Conservation (phyloP, 768 basidiomycete species). For the Mycena vulgaris region DNA sequence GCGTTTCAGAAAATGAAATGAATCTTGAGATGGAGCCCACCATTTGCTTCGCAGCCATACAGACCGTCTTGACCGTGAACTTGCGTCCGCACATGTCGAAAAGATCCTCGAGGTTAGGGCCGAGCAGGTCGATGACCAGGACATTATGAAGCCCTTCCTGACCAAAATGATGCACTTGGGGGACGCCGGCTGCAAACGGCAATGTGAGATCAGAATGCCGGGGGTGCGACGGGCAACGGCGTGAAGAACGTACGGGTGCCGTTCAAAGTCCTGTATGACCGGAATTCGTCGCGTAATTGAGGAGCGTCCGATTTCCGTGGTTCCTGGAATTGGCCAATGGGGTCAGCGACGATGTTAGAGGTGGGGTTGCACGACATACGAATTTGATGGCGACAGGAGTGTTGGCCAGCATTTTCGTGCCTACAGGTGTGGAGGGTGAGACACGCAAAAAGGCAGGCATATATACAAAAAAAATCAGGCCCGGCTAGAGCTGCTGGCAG, state of each 20-base stretch:
- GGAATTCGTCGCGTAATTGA: slow-evolving; percentile 96
- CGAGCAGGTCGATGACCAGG: slow-evolving; percentile 93
- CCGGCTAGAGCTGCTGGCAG: not conserved
- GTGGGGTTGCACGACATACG: slow-evolving; percentile 63
- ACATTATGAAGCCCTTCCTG: slow-evolving; percentile 99
- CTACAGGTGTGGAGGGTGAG: slow-evolving; percentile 56
- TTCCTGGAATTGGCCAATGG: slow-evolving; percentile 70
- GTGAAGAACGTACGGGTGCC: slow-evolving; percentile 85
- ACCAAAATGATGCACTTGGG: slow-evolving; percentile 98
- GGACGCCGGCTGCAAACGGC: slow-evolving; percentile 83
- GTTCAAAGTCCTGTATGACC: slow-evolving; percentile 95
- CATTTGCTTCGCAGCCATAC: slow-evolving; percentile 99
- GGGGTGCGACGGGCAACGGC: slow-evolving; percentile 16
- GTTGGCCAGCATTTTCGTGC: slow-evolving; percentile 87
- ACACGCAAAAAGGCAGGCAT: not conserved
- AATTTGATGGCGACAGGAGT: slow-evolving; percentile 98
- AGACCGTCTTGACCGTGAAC: slow-evolving; percentile 97
- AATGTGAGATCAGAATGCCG: slow-evolving; percentile 35
- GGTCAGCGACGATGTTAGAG: slow-evolving; percentile 28
- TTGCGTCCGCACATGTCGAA: slow-evolving; percentile 99
- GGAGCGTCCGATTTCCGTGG: slow-evolving; percentile 98
- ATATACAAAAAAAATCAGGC: not conserved
- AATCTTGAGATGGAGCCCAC: slow-evolving; percentile 60
- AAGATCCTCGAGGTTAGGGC: slow-evolving; percentile 97
- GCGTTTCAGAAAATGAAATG: slow-evolving; percentile 38